A percentile compares a stretch with the other conserved stretches of the same genome.
Conservation (phyloP, 129 eudicot genomes). For the Arctium lappa region DNA sequence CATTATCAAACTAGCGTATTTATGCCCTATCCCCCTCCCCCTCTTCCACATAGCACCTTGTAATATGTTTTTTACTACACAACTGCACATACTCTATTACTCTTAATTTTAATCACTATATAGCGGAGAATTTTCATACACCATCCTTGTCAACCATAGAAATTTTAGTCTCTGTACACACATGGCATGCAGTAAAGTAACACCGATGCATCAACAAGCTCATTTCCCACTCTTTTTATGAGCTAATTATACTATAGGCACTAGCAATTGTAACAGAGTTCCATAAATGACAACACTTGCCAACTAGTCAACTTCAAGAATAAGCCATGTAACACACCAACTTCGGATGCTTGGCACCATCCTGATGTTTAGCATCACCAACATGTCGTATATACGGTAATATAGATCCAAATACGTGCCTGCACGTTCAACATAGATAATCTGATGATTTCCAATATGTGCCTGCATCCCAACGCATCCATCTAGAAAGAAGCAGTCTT, state of each 20-base stretch:
- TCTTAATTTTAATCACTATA: background rate
- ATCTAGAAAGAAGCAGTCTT: background rate
- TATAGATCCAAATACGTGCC: background rate
- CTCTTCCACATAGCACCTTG: background rate
- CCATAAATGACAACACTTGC: background rate
- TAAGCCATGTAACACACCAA: background rate
- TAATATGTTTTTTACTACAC: background rate
- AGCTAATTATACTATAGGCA: background rate
- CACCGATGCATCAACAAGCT: background rate
- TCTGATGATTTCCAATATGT: background rate
- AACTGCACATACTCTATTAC: background rate
- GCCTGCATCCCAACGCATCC: background rate
- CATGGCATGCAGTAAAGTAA: background rate
- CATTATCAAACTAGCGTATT: background rate
- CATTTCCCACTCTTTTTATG: background rate
- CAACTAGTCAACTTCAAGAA: background rate
- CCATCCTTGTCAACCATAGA: constrained; percentile 5
- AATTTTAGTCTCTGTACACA: background rate
- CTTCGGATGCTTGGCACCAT: background rate
- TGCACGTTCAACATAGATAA: background rate
- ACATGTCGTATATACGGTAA: background rate
- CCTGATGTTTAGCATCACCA: background rate
- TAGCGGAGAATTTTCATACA: background rate
- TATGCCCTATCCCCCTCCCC: background rate
- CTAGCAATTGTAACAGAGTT: background rate